phyloP scores from a whole-genome alignment of 768 basidiomycete species.

The Boletellus ananas region DNA sequence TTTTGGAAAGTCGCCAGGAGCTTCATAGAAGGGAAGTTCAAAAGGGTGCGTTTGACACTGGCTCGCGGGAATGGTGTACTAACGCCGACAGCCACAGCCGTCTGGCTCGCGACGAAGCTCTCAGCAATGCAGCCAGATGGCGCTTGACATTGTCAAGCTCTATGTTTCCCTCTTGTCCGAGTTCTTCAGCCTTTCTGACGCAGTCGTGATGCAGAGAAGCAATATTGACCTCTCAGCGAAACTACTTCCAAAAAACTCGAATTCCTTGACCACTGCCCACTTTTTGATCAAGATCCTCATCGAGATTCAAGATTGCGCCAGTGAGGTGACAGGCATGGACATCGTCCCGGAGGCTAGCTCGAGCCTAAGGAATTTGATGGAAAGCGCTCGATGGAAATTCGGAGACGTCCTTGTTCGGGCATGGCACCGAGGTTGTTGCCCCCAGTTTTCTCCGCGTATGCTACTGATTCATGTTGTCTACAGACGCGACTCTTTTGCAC shows the following conservation, averaged over 20 bases:
- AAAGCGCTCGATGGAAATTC: conserved; percentile 85
- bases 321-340: conserved; percentile 76
- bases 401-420: conserved; percentile 70
- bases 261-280: conserved; percentile 77
- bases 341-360: conserved; percentile 71
- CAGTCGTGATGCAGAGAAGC: conserved; percentile 56
- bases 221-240: conserved; percentile 41
- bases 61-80: neutral
- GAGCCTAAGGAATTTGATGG: conserved; percentile 68
- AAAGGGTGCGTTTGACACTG: conserved; percentile 53
- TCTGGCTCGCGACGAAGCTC: conserved; percentile 69
- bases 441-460: neutral
- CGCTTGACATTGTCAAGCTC: conserved; percentile 77
- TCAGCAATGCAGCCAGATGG: conserved; percentile 82
- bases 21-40: conserved; percentile 92
- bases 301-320: conserved; percentile 84
- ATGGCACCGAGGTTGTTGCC: conserved; percentile 76
- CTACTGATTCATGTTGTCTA: conserved; percentile 6
- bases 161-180: conserved; percentile 83
- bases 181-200: conserved; percentile 81
- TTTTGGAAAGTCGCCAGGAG: conserved; percentile 92
- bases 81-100: conserved; percentile 20
- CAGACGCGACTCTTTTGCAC: conserved; percentile 83
- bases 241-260: conserved; percentile 69
- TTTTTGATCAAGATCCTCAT: conserved; percentile 76